Percentiles rank a stretch among this genome's conserved stretches.
phyloP scores from a whole-genome alignment of 352 stramenopile genomes.

The Globisporangium viniferum region DNA sequence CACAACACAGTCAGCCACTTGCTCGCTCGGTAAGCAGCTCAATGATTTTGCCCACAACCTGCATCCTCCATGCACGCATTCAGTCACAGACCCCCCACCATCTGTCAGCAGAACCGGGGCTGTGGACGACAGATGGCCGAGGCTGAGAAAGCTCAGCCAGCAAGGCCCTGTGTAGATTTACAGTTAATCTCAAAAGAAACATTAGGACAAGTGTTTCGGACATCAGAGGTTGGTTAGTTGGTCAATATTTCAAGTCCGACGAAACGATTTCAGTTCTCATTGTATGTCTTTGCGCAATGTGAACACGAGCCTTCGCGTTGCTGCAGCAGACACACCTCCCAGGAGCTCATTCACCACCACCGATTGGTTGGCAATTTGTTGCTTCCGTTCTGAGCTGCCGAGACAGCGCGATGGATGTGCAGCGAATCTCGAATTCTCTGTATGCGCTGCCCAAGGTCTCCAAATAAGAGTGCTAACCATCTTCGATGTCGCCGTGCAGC shows the following conservation, averaged over 20 bases:
- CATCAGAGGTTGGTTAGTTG: background rate
- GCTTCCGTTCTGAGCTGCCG: background rate
- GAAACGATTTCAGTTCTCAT: too few species aligned
- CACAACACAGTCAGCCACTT: background rate
- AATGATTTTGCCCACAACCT: background rate
- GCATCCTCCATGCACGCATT: constrained; percentile 10
- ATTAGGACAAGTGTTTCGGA: background rate
- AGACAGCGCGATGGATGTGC: background rate
- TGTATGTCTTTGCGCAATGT: too few species aligned
- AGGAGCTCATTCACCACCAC: too few species aligned
- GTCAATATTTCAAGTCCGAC: background rate
- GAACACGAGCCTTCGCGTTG: background rate
- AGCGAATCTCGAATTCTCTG: background rate
- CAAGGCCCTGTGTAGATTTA: background rate
- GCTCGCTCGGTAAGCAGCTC: background rate
- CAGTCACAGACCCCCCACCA: background rate
- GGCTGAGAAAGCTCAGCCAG: background rate
- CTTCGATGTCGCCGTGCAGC: constrained; percentile 1
- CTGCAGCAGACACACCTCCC: background rate
- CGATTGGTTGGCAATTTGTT: background rate
- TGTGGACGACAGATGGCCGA: background rate
- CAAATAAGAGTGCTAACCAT: background rate
- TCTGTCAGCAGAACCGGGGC: background rate
- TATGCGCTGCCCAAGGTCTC: background rate
- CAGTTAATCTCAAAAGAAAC: too few species aligned